These are phyloP conservation scores for Lizanozyma gosingica DNA, from an alignment of 1,139 yeast genomes.

Conservation along the genomic window DNA sequence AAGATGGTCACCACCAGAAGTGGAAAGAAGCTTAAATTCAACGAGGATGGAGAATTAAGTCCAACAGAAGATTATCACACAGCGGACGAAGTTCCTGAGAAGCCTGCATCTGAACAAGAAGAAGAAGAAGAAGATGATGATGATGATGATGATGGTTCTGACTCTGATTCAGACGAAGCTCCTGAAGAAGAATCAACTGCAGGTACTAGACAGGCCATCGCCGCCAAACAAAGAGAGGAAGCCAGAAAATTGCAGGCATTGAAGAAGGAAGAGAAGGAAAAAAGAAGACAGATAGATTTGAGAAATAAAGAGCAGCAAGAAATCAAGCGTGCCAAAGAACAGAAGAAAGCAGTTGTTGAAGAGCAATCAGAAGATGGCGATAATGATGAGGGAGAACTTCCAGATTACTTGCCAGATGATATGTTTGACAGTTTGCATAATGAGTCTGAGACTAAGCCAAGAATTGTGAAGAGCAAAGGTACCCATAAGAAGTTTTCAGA, in stretches of 20 bases:
- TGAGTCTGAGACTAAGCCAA: conserved; percentile 13
- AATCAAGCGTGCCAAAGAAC: conserved; percentile 19
- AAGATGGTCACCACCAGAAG: neutral
- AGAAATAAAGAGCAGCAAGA: conserved; percentile 42
- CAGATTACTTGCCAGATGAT: conserved; percentile 45
- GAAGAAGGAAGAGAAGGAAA: conserved; percentile 33
- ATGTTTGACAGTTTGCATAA: conserved; percentile 23
- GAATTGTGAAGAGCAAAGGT: conserved; percentile 32
- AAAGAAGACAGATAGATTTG: conserved; percentile 41
- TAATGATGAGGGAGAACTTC: conserved; percentile 22
- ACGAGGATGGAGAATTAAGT: neutral
- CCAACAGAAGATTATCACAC: neutral
- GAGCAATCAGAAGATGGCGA: conserved; percentile 12
- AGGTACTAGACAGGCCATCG: conserved; percentile 20
- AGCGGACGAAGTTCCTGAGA: conserved; percentile 3
- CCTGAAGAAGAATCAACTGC: conserved; percentile 38
- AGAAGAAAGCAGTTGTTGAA: conserved; percentile 9
- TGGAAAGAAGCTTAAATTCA: neutral
- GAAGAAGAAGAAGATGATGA: conserved; percentile 8
- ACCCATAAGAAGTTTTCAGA: conserved; percentile 18
- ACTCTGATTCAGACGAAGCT: conserved; percentile 34
- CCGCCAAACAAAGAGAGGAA: conserved; percentile 24
- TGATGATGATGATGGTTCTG: conserved; percentile 12
- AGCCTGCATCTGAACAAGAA: conserved; percentile 8
- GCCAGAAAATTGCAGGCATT: conserved; percentile 23